Conservation (phyloP, 306 rosid species). For the Sophora flavescens region DNA sequence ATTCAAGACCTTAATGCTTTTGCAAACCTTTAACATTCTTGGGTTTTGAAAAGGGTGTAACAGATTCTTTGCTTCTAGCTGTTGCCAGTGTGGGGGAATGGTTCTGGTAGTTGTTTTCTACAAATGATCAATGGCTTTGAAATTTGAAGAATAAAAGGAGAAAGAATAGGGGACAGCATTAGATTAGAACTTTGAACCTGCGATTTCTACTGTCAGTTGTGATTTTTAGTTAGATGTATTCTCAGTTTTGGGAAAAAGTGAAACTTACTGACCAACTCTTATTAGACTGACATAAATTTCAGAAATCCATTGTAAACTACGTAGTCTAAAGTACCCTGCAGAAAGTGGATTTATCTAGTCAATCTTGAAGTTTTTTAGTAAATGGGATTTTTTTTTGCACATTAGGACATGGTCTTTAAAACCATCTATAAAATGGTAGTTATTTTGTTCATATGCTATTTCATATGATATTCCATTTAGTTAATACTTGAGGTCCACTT, state of each 20-base stretch:
- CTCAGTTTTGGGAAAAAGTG: slow-evolving; percentile 19
- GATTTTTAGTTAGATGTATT: slow-evolving; percentile 11
- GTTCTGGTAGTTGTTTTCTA: slow-evolving; percentile 19
- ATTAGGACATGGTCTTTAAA: background rate
- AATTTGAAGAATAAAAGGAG: slow-evolving; percentile 25
- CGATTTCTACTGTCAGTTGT: background rate
- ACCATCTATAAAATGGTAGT: background rate
- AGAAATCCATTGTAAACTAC: background rate
- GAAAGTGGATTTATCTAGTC: slow-evolving; percentile 11
- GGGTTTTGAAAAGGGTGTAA: background rate
- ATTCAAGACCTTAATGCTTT: slow-evolving; percentile 24
- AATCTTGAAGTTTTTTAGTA: slow-evolving; percentile 16
- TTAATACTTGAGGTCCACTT: slow-evolving; percentile 10
- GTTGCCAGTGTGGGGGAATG: slow-evolving; percentile 9
- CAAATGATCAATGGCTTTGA: slow-evolving; percentile 31
- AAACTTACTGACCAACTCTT: background rate
- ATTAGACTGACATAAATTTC: background rate
- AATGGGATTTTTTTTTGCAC: slow-evolving; percentile 6
- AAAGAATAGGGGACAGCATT: background rate
- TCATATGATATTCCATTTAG: slow-evolving; percentile 20
- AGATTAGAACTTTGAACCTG: slow-evolving; percentile 30
- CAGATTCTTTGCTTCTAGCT: slow-evolving; percentile 13
- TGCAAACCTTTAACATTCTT: slow-evolving; percentile 24
- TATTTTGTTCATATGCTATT: background rate
- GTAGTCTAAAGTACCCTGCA: slow-evolving; percentile 14